phyloP scores from a whole-genome alignment of 1,284 basidiomycete genomes.

The Mycosarcoma mackinlayi region DNA sequence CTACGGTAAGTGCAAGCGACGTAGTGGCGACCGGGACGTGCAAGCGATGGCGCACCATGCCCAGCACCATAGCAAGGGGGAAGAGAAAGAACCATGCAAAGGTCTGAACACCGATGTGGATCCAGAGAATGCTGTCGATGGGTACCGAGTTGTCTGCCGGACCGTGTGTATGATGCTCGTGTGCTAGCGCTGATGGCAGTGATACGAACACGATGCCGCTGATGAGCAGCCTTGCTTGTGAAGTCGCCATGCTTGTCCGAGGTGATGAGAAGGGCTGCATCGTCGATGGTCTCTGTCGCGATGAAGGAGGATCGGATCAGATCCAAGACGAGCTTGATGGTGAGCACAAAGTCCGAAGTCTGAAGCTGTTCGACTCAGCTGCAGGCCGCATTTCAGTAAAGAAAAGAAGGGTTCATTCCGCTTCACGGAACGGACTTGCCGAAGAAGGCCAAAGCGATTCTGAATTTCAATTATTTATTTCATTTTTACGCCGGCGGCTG shows the following conservation, averaged over 20 bases:
- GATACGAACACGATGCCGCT: conserved; percentile 6
- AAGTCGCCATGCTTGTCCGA: neutral
- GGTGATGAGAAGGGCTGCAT: neutral
- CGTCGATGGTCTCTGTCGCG: neutral
- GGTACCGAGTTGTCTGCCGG: conserved; percentile 56
- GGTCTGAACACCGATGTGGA: conserved; percentile 61
- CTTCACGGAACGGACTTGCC: conserved; percentile 1
- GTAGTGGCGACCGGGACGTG: conserved; percentile 62
- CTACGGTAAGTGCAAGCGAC: conserved; percentile 54
- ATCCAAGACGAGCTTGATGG: neutral
- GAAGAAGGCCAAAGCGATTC: conserved; percentile 4
- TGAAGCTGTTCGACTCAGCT: conserved; percentile 5
- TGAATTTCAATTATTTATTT: too few species aligned
- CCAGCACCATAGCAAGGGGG: conserved; percentile 65
- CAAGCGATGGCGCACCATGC: conserved; percentile 61
- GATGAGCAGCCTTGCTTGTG: conserved; percentile 6
- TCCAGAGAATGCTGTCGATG: conserved; percentile 64
- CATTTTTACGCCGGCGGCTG: too few species aligned
- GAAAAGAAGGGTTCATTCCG: neutral
- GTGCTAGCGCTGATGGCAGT: conserved; percentile 29
- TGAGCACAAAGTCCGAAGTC: neutral
- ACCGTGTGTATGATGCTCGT: conserved; percentile 52
- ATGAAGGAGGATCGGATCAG: neutral
- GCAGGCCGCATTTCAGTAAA: too few species aligned
- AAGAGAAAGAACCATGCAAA: conserved; percentile 62